phyloP scores from a whole-genome alignment of 768 basidiomycete genomes.

The Cubamyces sp. region DNA sequence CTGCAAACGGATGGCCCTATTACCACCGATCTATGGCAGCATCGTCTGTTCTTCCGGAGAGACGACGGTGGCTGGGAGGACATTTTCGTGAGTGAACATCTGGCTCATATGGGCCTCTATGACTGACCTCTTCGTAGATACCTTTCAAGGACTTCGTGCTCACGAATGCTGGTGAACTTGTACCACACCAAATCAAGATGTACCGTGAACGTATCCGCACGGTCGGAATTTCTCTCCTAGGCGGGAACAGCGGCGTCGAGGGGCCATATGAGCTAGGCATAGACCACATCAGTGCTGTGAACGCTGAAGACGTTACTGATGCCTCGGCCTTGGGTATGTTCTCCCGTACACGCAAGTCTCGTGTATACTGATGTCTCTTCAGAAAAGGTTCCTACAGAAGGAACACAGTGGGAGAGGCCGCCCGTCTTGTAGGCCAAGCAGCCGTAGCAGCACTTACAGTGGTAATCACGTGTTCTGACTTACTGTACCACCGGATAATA shows the following conservation, averaged over 20 bases:
- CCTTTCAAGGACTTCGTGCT: conserved; percentile 78
- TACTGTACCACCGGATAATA: too few relatives aligned
- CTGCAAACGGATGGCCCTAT: conserved; percentile 86
- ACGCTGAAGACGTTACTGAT: conserved; percentile 61
- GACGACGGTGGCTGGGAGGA: conserved; percentile 78
- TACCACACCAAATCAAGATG: conserved; percentile 75
- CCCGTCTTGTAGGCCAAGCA: conserved; percentile 22
- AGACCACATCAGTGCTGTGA: conserved; percentile 80
- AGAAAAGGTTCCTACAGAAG: conserved; percentile 31
- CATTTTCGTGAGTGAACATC: conserved; percentile 59
- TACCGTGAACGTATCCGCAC: conserved; percentile 74
- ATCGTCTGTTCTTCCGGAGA: conserved; percentile 79
- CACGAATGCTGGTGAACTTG: conserved; percentile 74
- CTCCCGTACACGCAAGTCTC: neutral
- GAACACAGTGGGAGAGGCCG: conserved; percentile 34
- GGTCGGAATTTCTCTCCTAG: conserved; percentile 86
- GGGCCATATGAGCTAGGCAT: conserved; percentile 85
- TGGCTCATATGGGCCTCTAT: neutral
- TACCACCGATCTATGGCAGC: conserved; percentile 91
- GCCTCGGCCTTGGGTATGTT: conserved; percentile 26
- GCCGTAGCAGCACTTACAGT: neutral
- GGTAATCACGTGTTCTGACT: too few relatives aligned
- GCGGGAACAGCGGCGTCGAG: conserved; percentile 74
- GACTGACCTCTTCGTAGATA: conserved; percentile 52
- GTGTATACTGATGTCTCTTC: neutral